phyloP scores from a whole-genome alignment of 148 eudicot genomes.

The Chenopodium berlandieri region DNA sequence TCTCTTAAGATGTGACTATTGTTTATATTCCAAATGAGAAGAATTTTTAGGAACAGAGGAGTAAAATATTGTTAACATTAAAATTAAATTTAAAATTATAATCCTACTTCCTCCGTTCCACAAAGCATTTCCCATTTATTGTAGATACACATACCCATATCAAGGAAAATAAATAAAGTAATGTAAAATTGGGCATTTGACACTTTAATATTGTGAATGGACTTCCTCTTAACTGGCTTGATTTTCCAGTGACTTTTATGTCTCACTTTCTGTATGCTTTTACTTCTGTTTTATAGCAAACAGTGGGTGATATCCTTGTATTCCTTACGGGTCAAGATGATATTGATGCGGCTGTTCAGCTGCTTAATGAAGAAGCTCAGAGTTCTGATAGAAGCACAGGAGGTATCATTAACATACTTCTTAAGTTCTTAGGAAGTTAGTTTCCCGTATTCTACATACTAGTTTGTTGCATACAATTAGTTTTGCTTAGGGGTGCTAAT shows the following conservation, averaged over 20 bases:
- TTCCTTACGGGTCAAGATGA: constrained; percentile 99
- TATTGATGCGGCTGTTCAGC: constrained; percentile 80
- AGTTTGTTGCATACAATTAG: not conserved
- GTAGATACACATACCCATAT: too few species aligned
- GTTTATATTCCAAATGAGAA: too few species aligned
- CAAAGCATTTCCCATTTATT: too few species aligned
- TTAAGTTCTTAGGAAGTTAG: not conserved
- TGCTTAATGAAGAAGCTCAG: constrained; percentile 83
- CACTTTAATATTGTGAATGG: not conserved
- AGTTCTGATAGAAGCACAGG: constrained; percentile 38
- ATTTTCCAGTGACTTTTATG: not conserved
- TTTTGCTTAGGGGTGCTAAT: too few species aligned
- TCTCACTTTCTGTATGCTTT: constrained; percentile 1
- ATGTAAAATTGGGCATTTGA: not conserved
- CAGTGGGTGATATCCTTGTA: constrained; percentile 85
- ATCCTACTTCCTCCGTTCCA: too few species aligned
- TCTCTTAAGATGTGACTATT: too few species aligned
- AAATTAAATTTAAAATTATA: too few species aligned
- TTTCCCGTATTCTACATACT: not conserved
- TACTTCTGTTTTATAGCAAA: constrained; percentile 43
- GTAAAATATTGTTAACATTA: too few species aligned
- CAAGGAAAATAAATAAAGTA: too few species aligned
- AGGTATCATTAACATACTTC: constrained; percentile 38
- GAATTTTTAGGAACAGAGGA: too few species aligned
- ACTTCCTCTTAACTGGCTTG: not conserved